Conservation (phyloP, 2,329 filamentous ascomycete species). For the Sporothrix inflata region DNA sequence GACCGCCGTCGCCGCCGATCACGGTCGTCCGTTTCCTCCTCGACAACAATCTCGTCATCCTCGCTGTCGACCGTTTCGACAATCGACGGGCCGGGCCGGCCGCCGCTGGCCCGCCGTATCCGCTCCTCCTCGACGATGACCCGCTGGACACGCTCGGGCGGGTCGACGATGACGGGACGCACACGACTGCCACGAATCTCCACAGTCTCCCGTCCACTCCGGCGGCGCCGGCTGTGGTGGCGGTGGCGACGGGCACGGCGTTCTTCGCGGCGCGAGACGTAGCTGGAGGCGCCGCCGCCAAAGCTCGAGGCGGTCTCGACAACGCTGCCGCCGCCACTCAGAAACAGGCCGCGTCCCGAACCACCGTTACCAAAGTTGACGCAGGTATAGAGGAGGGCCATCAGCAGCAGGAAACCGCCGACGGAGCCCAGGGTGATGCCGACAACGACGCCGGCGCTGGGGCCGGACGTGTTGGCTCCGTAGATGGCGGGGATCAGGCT, state of each 20-base stretch:
- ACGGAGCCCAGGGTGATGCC: constrained; percentile 47
- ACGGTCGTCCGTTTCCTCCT: constrained; percentile 13
- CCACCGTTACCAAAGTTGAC: constrained; percentile 37
- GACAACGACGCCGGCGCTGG: constrained; percentile 44
- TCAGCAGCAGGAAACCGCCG: constrained; percentile 48
- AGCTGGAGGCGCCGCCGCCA: constrained; percentile 36
- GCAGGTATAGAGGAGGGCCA: constrained; percentile 42
- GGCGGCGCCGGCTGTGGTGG: constrained; percentile 31
- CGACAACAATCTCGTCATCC: constrained; percentile 28
- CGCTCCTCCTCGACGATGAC: constrained; percentile 37
- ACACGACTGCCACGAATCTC: constrained; percentile 37
- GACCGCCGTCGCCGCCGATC: constrained; percentile 15
- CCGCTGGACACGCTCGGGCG: constrained; percentile 35
- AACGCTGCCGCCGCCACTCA: constrained; percentile 15
- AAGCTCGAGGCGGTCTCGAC: constrained; percentile 34
- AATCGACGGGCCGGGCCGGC: background rate
- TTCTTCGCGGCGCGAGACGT: constrained; percentile 33
- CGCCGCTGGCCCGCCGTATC: constrained; percentile 13
- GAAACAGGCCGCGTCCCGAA: background rate
- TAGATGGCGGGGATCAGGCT: constrained; percentile 41
- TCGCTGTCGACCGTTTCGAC: constrained; percentile 22
- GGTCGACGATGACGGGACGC: constrained; percentile 37
- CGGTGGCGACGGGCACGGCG: background rate
- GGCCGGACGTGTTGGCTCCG: constrained; percentile 36
- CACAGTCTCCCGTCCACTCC: constrained; percentile 37